Conservation (phyloP, 768 basidiomycete genomes). For the Rhizopogon sp. region DNA sequence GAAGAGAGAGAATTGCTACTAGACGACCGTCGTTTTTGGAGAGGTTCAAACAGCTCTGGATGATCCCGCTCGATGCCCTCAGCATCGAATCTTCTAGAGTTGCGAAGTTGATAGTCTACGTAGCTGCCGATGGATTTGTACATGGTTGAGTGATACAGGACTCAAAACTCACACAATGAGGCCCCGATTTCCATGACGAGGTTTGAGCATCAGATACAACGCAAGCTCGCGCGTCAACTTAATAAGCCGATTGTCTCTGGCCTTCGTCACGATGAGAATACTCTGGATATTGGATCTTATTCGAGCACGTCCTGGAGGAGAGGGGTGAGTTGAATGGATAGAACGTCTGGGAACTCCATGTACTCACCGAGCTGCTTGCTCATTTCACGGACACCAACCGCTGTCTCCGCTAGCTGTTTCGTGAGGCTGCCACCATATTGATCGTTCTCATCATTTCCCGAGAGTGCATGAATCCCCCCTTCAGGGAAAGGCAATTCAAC, state of each 20-base stretch:
- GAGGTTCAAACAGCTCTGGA: conserved; percentile 82
- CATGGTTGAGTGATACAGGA: conserved; percentile 3
- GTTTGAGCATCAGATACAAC: conserved; percentile 91
- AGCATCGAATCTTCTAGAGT: conserved; percentile 92
- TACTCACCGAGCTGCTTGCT: conserved; percentile 91
- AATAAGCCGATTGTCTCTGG: conserved; percentile 94
- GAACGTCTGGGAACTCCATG: conserved; percentile 1
- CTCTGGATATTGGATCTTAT: conserved; percentile 90
- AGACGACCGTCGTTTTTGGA: conserved; percentile 71
- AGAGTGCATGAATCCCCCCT: conserved; percentile 10
- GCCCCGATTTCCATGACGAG: conserved; percentile 62
- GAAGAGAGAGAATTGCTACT: conserved; percentile 60
- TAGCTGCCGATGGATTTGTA: conserved; percentile 49
- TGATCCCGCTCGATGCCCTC: conserved; percentile 80
- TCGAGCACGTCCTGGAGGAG: conserved; percentile 73
- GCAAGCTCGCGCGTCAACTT: conserved; percentile 92
- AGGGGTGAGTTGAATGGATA: conserved; percentile 4
- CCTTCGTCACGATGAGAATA: conserved; percentile 95
- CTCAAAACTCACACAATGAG: conserved; percentile 69
- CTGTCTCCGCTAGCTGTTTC: conserved; percentile 92
- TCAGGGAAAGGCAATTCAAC: conserved; percentile 15
- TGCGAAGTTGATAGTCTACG: conserved; percentile 87
- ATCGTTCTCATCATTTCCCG: conserved; percentile 49
- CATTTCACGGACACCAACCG: conserved; percentile 96
- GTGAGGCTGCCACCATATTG: conserved; percentile 78